These are phyloP conservation scores for Amaranthus tricolor DNA, from an alignment of 179 eudicot species.

Conservation along the genomic window DNA sequence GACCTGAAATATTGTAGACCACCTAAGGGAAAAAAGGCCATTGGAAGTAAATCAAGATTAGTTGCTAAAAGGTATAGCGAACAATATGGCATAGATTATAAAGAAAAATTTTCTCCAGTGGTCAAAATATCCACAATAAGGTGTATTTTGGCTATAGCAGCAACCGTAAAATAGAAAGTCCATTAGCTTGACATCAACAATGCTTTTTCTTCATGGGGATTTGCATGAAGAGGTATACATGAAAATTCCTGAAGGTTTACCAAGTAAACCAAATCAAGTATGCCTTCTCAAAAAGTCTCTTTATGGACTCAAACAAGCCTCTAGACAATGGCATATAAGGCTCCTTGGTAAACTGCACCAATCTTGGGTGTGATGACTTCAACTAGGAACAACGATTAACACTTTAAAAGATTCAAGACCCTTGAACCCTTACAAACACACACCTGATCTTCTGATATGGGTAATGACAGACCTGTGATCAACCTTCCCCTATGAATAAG, in stretches of 20 bases:
- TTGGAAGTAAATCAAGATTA: not conserved
- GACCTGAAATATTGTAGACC: not conserved
- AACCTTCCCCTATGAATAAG: too few relatives aligned
- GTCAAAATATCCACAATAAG: not conserved
- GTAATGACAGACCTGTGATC: too few relatives aligned
- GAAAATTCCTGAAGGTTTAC: not conserved
- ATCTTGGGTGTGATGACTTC: too few relatives aligned
- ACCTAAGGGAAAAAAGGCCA: not conserved
- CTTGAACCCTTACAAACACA: too few relatives aligned
- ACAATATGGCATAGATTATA: conserved; percentile 1
- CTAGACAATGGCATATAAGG: not conserved
- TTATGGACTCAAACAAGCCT: not conserved
- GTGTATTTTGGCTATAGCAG: not conserved
- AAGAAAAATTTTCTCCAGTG: not conserved
- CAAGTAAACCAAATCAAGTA: not conserved
- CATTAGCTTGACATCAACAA: not conserved
- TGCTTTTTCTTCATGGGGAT: not conserved
- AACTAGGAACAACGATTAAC: too few relatives aligned
- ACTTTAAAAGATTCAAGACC: too few relatives aligned
- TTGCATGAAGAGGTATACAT: not conserved
- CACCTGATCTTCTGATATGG: too few relatives aligned
- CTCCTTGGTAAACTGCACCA: not conserved
- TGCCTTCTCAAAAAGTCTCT: not conserved
- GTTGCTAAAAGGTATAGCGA: not conserved
- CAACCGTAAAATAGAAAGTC: not conserved